Conservation (phyloP, 2,329 filamentous ascomycete genomes). For the Botrytis hyacinthi region DNA sequence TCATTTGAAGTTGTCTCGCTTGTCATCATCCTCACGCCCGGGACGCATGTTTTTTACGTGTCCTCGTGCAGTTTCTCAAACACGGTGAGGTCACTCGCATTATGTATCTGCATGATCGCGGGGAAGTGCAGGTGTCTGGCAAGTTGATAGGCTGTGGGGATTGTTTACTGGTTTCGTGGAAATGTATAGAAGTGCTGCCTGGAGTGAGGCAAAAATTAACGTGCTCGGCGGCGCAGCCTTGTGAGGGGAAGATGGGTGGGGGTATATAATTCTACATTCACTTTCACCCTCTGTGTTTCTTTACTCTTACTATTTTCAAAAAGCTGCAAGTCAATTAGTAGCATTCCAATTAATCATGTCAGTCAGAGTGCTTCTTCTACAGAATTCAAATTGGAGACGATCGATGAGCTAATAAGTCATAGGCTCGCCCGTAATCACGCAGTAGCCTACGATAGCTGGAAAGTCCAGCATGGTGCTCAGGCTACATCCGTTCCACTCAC, state of each 20-base stretch:
- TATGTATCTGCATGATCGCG: too few species aligned
- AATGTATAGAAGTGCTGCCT: neutral
- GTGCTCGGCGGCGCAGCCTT: neutral
- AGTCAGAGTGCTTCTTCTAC: neutral
- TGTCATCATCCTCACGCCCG: neutral
- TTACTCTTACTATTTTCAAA: too few species aligned
- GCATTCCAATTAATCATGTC: neutral
- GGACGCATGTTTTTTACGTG: neutral
- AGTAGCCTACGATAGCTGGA: neutral
- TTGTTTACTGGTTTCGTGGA: neutral
- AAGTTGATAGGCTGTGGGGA: too few species aligned
- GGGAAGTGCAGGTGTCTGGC: neutral
- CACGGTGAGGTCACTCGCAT: neutral
- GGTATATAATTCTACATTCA: neutral
- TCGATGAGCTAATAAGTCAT: neutral
- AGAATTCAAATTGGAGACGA: neutral
- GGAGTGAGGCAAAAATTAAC: neutral
- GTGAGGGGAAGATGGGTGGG: neutral
- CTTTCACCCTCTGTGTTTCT: neutral
- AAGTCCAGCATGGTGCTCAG: slow-evolving; percentile 17
- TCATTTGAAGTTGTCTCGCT: neutral
- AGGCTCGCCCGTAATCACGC: too few species aligned
- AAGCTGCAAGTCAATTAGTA: neutral
- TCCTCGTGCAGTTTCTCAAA: neutral
- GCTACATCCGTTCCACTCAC: slow-evolving; percentile 23